phyloP scores from a whole-genome alignment of 768 basidiomycete genomes.

The Agaricus sinodeliciosus region DNA sequence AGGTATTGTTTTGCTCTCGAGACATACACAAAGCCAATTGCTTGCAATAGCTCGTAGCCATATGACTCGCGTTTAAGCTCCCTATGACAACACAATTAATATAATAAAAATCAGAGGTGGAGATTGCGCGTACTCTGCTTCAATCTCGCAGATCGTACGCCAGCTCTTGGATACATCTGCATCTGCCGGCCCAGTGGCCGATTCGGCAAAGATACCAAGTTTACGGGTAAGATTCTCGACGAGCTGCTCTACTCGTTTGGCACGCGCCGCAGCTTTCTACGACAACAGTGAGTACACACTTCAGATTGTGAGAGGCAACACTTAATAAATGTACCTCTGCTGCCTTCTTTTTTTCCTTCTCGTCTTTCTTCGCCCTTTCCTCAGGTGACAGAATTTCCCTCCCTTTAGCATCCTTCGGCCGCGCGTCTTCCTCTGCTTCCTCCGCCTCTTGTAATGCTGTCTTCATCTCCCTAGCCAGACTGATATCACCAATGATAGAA shows the following conservation, averaged over 20 bases:
- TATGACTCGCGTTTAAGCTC: conserved; percentile 84
- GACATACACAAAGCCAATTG: conserved; percentile 80
- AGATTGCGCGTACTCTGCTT: conserved; percentile 64
- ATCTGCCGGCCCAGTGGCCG: conserved; percentile 64
- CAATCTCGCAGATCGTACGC: conserved; percentile 70
- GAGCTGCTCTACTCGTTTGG: conserved; percentile 69
- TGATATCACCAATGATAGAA: conserved; percentile 85
- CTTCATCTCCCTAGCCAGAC: conserved; percentile 89
- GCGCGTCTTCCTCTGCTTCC: conserved; percentile 49
- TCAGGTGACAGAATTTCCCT: conserved; percentile 55
- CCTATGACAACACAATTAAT: conserved; percentile 27
- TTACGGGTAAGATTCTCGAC: conserved; percentile 77
- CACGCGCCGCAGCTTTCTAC: conserved; percentile 76
- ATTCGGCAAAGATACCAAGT: conserved; percentile 83
- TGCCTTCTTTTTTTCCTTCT: conserved; percentile 53
- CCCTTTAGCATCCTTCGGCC: conserved; percentile 46
- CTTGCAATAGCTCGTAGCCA: conserved; percentile 78
- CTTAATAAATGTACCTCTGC: conserved; percentile 53
- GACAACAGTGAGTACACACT: conserved; percentile 2
- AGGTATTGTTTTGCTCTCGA: conserved; percentile 81
- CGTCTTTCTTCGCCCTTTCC: conserved; percentile 68
- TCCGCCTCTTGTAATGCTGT: conserved; percentile 84
- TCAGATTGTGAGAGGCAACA: conserved; percentile 6
- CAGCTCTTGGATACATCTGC: conserved; percentile 65
- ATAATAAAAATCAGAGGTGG: conserved; percentile 1